phyloP scores from a whole-genome alignment of 371 early-diverging fungal species.

The Lichtheimia ramosa region DNA sequence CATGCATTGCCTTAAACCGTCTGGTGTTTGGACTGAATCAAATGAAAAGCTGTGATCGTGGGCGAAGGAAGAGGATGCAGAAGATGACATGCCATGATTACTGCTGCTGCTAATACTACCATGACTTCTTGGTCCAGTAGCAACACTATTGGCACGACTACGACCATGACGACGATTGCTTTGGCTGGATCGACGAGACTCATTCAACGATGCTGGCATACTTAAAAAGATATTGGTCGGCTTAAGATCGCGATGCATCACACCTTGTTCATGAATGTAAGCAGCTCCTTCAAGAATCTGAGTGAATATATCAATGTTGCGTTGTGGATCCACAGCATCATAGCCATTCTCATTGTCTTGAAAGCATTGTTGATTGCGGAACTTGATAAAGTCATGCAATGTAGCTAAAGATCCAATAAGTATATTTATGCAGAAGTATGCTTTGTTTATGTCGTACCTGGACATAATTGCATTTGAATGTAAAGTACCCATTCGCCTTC shows the following conservation, averaged over 20 bases:
- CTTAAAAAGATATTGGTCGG: slow-evolving; percentile 78
- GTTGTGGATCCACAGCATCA: slow-evolving; percentile 38
- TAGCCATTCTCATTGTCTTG: slow-evolving; percentile 5
- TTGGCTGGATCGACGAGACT: slow-evolving; percentile 8
- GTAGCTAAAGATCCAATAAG: slow-evolving; percentile 27
- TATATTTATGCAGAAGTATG: neutral
- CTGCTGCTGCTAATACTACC: neutral
- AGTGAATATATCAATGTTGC: slow-evolving; percentile 47
- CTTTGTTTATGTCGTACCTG: slow-evolving; percentile 40
- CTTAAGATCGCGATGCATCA: slow-evolving; percentile 82
- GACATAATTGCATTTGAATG: slow-evolving; percentile 89
- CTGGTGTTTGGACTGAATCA: slow-evolving; percentile 18
- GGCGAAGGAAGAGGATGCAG: neutral
- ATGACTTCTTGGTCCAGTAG: neutral
- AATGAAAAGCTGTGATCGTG: slow-evolving; percentile 22
- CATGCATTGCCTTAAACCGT: slow-evolving; percentile 38
- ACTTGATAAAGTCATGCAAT: slow-evolving; percentile 42
- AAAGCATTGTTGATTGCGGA: slow-evolving; percentile 31
- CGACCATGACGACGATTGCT: neutral
- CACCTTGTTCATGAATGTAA: slow-evolving; percentile 70
- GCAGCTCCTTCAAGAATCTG: slow-evolving; percentile 67
- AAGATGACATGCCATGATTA: neutral
- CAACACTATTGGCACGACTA: slow-evolving; percentile 11
- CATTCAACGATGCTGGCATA: slow-evolving; percentile 16
- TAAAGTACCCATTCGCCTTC: slow-evolving; percentile 62